Evolutionary conservation across 2,329 filamentous ascomycete species (phyloP).

Genomic region (Zymoseptoria passerinii): DNA sequence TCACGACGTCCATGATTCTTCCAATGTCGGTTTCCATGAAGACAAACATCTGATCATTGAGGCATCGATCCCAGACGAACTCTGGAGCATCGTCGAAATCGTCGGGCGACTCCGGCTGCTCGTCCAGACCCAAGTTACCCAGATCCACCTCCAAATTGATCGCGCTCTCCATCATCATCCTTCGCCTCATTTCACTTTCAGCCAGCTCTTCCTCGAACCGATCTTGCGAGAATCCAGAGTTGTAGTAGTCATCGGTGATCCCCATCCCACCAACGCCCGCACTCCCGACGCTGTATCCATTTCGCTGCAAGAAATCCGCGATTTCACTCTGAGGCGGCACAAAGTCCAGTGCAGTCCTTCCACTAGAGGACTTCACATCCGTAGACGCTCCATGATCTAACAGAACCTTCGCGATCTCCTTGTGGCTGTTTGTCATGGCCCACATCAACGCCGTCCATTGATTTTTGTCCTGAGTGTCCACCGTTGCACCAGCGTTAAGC

Average conservation of each 20-base stretch:
- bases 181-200: slow-evolving; percentile 86
- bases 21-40: slow-evolving; percentile 93
- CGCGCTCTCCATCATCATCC: slow-evolving; percentile 99
- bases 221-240: slow-evolving; percentile 82
- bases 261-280: slow-evolving; percentile 63
- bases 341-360: slow-evolving; percentile 91
- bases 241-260: slow-evolving; percentile 81
- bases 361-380: slow-evolving; percentile 88
- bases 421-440: slow-evolving; percentile 98
- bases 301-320: slow-evolving; percentile 88
- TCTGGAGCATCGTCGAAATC: slow-evolving; percentile 87
- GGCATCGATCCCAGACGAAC: slow-evolving; percentile 88
- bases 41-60: slow-evolving; percentile 99
- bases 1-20: slow-evolving; percentile 86
- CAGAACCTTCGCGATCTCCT: slow-evolving; percentile 84
- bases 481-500: slow-evolving; percentile 74
- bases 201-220: slow-evolving; percentile 95
- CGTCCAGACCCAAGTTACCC: slow-evolving; percentile 90
- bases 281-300: slow-evolving; percentile 81
- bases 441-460: slow-evolving; percentile 98
- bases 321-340: slow-evolving; percentile 93
- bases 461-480: slow-evolving; percentile 90
- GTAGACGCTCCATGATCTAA: slow-evolving; percentile 92
- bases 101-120: slow-evolving; percentile 81
- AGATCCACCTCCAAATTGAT: slow-evolving; percentile 94